Percentiles rank a stretch among this genome's conserved stretches.
Conservation (phyloP, 164 flowering plant species). For the Berberis vulgaris region DNA sequence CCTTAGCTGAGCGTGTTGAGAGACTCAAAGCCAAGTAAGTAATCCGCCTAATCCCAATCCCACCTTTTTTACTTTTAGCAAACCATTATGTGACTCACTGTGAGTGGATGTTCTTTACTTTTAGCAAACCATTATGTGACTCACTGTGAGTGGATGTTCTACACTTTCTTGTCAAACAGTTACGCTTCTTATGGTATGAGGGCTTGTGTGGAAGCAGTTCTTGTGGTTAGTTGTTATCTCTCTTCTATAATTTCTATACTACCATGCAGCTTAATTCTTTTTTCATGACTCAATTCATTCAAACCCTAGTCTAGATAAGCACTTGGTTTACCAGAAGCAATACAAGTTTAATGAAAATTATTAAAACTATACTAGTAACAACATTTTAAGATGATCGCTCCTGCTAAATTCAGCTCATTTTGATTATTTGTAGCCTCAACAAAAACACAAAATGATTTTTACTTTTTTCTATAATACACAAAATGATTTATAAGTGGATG, state of each 20-base stretch:
- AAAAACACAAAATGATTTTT: too few relatives aligned
- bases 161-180: background rate
- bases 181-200: conserved; percentile 46
- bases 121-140: background rate
- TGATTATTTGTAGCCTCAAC: too few relatives aligned
- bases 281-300: too few relatives aligned
- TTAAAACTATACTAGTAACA: too few relatives aligned
- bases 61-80: background rate
- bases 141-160: background rate
- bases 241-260: background rate
- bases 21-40: background rate
- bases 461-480: too few relatives aligned
- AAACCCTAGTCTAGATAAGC: too few relatives aligned
- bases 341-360: too few relatives aligned
- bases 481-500: too few relatives aligned
- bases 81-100: background rate
- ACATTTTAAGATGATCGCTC: too few relatives aligned
- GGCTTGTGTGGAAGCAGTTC: conserved; percentile 62
- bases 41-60: background rate
- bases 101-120: background rate
- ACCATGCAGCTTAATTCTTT: too few relatives aligned
- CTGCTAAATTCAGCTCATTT: too few relatives aligned
- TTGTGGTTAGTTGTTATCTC: conserved; percentile 36
- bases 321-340: too few relatives aligned
- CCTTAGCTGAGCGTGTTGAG: background rate